Conservation (phyloP, 148 eudicot genomes). For the Vaccinium myrtillus region DNA sequence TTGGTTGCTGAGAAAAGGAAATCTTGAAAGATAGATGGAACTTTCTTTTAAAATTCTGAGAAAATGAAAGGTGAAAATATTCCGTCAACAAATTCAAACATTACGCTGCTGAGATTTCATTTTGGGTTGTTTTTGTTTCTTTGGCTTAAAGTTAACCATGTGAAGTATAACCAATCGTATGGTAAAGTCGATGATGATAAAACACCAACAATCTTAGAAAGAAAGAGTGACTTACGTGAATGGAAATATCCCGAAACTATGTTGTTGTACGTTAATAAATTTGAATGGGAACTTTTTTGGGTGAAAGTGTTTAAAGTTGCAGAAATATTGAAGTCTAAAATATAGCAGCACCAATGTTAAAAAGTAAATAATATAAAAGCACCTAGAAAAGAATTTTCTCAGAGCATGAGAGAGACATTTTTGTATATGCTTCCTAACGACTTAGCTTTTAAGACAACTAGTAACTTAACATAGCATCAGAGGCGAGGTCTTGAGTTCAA, state of each 20-base stretch:
- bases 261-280: not conserved
- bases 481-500: no score
- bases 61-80: not conserved
- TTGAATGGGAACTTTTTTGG: not conserved
- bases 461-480: no score
- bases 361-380: not conserved
- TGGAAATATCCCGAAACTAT: not conserved
- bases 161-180: not conserved
- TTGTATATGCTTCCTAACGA: no score
- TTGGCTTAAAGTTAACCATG: not conserved
- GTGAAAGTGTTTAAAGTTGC: not conserved
- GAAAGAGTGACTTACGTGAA: not conserved
- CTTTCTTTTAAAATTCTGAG: not conserved
- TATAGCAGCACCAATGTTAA: not conserved
- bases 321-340: not conserved
- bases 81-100: not conserved
- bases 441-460: no score
- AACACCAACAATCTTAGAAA: not conserved
- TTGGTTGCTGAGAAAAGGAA: constrained; percentile 5
- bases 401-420: not conserved
- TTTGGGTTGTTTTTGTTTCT: not conserved
- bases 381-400: not conserved
- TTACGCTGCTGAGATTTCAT: not conserved
- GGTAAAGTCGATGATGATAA: not conserved
- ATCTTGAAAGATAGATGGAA: not conserved